Conservation (phyloP, 495 filamentous ascomycete species). For the Xylaria cubensis region DNA sequence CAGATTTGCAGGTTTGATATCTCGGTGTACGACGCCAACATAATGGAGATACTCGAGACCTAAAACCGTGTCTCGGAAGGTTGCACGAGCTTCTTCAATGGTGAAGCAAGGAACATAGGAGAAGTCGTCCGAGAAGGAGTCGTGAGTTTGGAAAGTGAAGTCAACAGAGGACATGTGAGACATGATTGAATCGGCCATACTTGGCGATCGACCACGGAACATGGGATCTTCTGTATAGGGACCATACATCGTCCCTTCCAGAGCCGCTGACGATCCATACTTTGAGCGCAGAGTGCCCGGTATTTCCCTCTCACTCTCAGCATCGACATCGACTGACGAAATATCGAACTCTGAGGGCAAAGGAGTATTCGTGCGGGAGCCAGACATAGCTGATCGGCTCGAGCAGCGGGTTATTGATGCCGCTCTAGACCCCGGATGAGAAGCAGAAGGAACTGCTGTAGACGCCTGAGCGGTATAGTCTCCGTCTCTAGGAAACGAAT, state of each 20-base stretch:
- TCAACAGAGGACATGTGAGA: conserved; percentile 66
- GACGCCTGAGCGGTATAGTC: conserved; percentile 31
- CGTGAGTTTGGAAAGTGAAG: conserved; percentile 54
- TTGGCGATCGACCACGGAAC: conserved; percentile 63
- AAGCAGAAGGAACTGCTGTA: conserved; percentile 37
- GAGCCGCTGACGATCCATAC: conserved; percentile 59
- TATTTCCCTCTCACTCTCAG: conserved; percentile 54
- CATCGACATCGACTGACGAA: conserved; percentile 39
- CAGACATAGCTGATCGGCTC: conserved; percentile 51
- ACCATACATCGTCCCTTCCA: conserved; percentile 81
- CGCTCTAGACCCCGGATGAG: conserved; percentile 46
- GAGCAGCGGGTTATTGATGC: conserved; percentile 55
- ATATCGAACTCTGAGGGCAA: conserved; percentile 52
- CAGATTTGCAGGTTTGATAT: conserved; percentile 99
- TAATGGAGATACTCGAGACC: conserved; percentile 96
- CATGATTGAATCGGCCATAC: conserved; percentile 65
- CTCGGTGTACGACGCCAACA: conserved; percentile 94
- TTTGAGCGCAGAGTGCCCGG: conserved; percentile 52
- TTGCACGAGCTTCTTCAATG: conserved; percentile 79
- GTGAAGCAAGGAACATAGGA: conserved; percentile 92
- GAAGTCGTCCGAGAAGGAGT: conserved; percentile 79
- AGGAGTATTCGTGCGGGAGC: conserved; percentile 52
- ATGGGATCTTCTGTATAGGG: conserved; percentile 65
- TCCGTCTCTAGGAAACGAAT: conserved; percentile 44
- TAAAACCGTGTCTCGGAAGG: conserved; percentile 91